Conservation (phyloP, 2,329 filamentous ascomycete species). For the Aspergillus versicolor region DNA sequence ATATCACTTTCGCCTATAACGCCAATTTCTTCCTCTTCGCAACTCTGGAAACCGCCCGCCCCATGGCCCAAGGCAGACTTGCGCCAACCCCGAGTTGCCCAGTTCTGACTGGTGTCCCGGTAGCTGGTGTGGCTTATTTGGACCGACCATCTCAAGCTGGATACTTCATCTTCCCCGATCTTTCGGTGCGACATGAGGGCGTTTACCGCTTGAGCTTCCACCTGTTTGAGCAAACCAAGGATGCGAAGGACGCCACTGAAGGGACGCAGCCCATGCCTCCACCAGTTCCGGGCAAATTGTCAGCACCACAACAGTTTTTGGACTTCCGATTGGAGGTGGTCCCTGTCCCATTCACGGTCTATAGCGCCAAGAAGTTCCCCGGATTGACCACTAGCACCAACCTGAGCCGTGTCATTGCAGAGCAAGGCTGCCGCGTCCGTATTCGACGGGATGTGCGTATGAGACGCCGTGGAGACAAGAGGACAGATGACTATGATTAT, state of each 20-base stretch:
- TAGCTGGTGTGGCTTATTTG: conserved; percentile 93
- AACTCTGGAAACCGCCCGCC: conserved; percentile 81
- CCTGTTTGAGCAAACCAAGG: conserved; percentile 90
- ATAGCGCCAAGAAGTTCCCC: conserved; percentile 97
- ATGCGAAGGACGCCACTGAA: conserved; percentile 72
- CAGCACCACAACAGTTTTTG: conserved; percentile 59
- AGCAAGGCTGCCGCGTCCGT: conserved; percentile 94
- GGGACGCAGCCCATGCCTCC: conserved; percentile 44
- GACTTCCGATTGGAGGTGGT: conserved; percentile 88
- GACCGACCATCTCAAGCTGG: conserved; percentile 77
- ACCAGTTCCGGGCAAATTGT: conserved; percentile 37
- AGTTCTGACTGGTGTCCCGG: conserved; percentile 89
- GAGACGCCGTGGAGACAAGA: conserved; percentile 76
- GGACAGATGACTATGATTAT: conserved; percentile 66
- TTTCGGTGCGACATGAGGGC: conserved; percentile 94
- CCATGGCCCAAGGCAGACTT: conserved; percentile 77
- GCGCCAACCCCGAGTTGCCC: conserved; percentile 69
- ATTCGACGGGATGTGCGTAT: conserved; percentile 93
- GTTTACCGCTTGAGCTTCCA: conserved; percentile 89
- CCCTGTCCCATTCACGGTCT: conserved; percentile 83
- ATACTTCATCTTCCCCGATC: conserved; percentile 96
- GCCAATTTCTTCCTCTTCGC: conserved; percentile 98
- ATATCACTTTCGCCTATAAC: conserved; percentile 87
- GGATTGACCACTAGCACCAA: conserved; percentile 85
- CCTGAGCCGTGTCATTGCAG: conserved; percentile 85